These are phyloP conservation scores for Acanthamoeba triangularis DNA, from an alignment of 208 protist genomes.

Conservation along the genomic window DNA sequence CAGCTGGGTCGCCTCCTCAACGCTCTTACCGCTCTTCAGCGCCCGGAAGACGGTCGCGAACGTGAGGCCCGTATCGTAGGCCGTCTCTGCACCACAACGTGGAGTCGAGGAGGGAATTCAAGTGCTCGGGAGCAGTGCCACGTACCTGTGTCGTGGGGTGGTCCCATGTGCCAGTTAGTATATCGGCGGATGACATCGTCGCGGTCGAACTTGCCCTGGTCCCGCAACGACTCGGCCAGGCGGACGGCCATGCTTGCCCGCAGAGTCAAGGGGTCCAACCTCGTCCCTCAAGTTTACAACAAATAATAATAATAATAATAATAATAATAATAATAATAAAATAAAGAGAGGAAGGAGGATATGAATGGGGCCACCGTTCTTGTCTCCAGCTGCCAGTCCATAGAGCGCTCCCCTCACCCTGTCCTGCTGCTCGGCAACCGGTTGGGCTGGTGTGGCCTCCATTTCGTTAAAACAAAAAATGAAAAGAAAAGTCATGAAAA, in stretches of 20 bases:
- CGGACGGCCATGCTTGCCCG: constrained; percentile 44
- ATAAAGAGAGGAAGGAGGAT: not conserved
- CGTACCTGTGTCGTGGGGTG: constrained; percentile 35
- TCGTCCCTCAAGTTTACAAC: too few species aligned
- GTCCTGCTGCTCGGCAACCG: not conserved
- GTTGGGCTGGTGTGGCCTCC: too few species aligned
- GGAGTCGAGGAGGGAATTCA: not conserved
- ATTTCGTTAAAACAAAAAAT: too few species aligned
- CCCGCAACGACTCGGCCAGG: not conserved
- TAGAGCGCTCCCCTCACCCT: not conserved
- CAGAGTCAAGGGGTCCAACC: not conserved
- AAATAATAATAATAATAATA: too few species aligned
- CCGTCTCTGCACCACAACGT: constrained; percentile 17
- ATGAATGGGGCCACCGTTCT: constrained; percentile 55
- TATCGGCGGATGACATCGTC: constrained; percentile 13
- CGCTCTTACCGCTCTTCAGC: not conserved
- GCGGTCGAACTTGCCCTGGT: constrained; percentile 7
- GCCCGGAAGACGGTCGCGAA: constrained; percentile 2
- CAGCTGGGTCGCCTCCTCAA: constrained; percentile 9
- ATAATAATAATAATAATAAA: too few species aligned
- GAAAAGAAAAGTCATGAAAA: too few species aligned
- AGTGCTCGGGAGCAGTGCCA: too few species aligned
- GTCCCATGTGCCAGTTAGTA: constrained; percentile 19
- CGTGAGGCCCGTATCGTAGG: constrained; percentile 34
- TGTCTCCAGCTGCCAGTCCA: constrained; percentile 37